A percentile compares a stretch with the other conserved stretches of the same genome.
Evolutionary conservation across 2,329 filamentous ascomycete genomes (phyloP).

Genomic region (Colletotrichum sp.): DNA sequence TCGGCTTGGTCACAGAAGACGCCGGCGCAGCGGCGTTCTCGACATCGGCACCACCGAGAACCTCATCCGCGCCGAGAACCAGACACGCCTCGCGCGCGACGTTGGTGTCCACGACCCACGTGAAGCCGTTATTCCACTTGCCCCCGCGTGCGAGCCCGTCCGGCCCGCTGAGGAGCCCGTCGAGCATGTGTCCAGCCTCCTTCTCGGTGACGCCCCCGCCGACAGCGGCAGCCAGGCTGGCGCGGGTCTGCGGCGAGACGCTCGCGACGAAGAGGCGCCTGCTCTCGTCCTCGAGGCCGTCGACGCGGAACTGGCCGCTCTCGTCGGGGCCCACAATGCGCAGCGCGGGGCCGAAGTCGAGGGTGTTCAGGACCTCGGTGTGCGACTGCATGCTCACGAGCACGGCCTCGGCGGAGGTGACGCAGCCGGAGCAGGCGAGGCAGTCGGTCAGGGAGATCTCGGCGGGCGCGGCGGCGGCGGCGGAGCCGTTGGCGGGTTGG

Average conservation of each 20-base stretch:
- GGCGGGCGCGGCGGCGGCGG: constrained; percentile 68
- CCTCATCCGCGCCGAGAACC: constrained; percentile 79
- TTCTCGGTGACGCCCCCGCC: constrained; percentile 72
- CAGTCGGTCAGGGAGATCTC: constrained; percentile 97
- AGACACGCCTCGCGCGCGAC: constrained; percentile 80
- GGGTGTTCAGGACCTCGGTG: constrained; percentile 81
- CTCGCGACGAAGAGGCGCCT: constrained; percentile 87
- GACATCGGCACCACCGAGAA: constrained; percentile 40
- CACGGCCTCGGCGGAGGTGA: constrained; percentile 97
- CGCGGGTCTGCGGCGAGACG: constrained; percentile 88
- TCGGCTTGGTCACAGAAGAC: constrained; percentile 50
- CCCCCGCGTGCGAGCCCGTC: constrained; percentile 74
- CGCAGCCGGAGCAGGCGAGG: constrained; percentile 95
- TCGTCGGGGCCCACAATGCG: constrained; percentile 37
- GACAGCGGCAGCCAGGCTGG: constrained; percentile 86
- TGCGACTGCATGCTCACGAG: constrained; percentile 94
- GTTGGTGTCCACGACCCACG: constrained; percentile 92
- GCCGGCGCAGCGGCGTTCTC: neutral
- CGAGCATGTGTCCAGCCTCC: constrained; percentile 81
- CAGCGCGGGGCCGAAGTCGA: constrained; percentile 70
- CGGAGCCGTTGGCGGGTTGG: constrained; percentile 55
- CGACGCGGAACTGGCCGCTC: constrained; percentile 41
- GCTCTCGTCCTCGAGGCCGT: constrained; percentile 61
- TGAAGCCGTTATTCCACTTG: constrained; percentile 76
- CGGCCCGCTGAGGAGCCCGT: constrained; percentile 76